A percentile compares a stretch with the other conserved stretches of the same genome.
Evolutionary conservation across 768 basidiomycete species (phyloP).

Genomic region (Imleria badia): DNA sequence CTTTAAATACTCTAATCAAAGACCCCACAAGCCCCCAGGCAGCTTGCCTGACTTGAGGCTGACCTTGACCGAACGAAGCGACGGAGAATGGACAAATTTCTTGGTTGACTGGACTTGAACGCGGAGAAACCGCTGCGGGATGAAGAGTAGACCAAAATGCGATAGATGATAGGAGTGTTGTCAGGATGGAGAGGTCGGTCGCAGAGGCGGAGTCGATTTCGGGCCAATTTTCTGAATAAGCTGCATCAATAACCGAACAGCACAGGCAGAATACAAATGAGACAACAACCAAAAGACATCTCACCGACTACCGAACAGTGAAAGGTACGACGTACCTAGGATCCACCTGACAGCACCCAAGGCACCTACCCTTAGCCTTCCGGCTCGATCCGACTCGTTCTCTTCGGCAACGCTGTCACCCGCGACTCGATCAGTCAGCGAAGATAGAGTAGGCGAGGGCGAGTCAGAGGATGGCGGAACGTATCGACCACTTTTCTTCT

Average conservation of each 20-base stretch:
- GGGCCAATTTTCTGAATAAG: slow-evolving; percentile 17
- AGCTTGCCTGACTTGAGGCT: slow-evolving; percentile 71
- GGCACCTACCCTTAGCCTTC: slow-evolving; percentile 66
- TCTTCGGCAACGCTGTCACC: slow-evolving; percentile 53
- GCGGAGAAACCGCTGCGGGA: slow-evolving; percentile 45
- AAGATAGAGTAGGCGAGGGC: slow-evolving; percentile 23
- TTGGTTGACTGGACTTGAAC: slow-evolving; percentile 31
- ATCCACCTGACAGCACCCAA: slow-evolving; percentile 66
- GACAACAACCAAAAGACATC: not conserved
- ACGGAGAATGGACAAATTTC: slow-evolving; percentile 14
- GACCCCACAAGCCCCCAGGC: slow-evolving; percentile 60
- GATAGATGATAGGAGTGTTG: slow-evolving; percentile 30
- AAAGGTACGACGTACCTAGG: slow-evolving; percentile 46
- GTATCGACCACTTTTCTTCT: slow-evolving; percentile 33
- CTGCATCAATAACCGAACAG: not conserved
- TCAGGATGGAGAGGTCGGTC: slow-evolving; percentile 1
- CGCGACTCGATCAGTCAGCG: slow-evolving; percentile 15
- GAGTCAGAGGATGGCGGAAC: slow-evolving; percentile 34
- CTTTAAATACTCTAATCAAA: slow-evolving; percentile 46
- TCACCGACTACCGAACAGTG: not conserved
- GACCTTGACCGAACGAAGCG: slow-evolving; percentile 51
- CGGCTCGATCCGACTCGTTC: slow-evolving; percentile 63
- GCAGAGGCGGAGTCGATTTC: not conserved
- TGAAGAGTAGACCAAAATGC: slow-evolving; percentile 61
- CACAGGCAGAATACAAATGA: not conserved